Evolutionary conservation across 108 stramenopile species (phyloP), one percentile per base, ranked within the genome.

Genomic region (Fragilaria crotonensis): DNA sequence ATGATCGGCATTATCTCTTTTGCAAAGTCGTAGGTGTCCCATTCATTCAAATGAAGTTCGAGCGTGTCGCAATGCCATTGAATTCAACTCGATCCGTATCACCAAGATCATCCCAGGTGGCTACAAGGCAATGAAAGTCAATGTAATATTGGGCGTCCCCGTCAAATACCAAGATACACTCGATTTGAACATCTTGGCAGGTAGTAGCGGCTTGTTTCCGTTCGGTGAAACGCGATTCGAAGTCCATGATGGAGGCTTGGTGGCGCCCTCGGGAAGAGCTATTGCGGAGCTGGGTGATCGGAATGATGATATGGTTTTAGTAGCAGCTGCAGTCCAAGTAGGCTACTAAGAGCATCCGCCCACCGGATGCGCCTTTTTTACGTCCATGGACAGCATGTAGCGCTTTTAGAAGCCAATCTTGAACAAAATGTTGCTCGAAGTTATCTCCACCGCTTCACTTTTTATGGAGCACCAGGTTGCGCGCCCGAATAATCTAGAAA

Each of bases 1-100:
- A 2, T 46, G 45, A 46, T 21, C 19, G 3, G 19, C 2, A 19
- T 11, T 14, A 41, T 11, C 7, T 41, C 36, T 11, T 41, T 41
- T 41, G 46, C 4, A 55, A 33, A 5, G 25, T 28, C 29, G 26
- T 11, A 64, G 17, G 5, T 7, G 7, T 7, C 18, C 21, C 4
- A 17, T 5, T 64, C 44, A 19, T 25, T 22, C 9, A 22, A 4
- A 11, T 41, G 36, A 46, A 46, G 45, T 46, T 46, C 72, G 91
- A 28, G 94, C 94, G 1, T 93, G 91, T 45, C 67, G 94, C n/a
- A 93, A 93, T 62, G 83, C 94, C 3, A 95, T 95, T 33, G 94
- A 95, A 71, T 95, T 93, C 80, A 95, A 95, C 59, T 85, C 83
- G 21, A 89, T 95, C 57, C 91, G 91, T 11, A 87, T 95, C 44